Percentiles rank a stretch among this genome's conserved stretches.
phyloP scores from a whole-genome alignment of 768 basidiomycete genomes.

The Antrodiella citrinella region DNA sequence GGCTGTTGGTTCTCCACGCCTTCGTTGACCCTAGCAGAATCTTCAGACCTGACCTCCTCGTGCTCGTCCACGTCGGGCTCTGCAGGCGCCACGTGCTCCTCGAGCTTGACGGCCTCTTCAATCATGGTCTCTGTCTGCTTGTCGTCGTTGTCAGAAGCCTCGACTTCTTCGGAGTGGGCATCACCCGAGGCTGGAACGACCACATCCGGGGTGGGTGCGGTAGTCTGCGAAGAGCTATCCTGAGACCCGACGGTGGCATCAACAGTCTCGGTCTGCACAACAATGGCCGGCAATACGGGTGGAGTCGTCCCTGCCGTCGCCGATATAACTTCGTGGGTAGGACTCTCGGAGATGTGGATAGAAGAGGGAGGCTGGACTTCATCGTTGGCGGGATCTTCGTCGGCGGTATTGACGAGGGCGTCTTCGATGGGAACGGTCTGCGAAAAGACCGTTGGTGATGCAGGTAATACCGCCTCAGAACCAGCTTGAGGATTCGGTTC shows the following conservation, averaged over 20 bases:
- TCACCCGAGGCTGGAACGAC: too few relatives aligned
- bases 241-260: background rate
- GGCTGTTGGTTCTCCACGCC: background rate
- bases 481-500: too few relatives aligned
- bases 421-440: background rate
- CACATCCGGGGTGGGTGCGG: too few relatives aligned
- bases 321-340: too few relatives aligned
- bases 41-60: background rate
- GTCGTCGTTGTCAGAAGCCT: too few relatives aligned
- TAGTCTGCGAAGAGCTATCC: background rate
- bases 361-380: too few relatives aligned
- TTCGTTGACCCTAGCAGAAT: background rate
- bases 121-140: too few relatives aligned
- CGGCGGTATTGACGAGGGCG: background rate
- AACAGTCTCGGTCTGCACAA: background rate
- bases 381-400: background rate
- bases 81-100: background rate
- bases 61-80: background rate
- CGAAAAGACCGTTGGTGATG: background rate
- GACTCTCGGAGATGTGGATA: too few relatives aligned
- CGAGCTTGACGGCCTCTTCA: too few relatives aligned
- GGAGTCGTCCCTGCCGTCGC: background rate
- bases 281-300: background rate
- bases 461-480: too few relatives aligned
- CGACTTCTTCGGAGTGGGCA: too few relatives aligned